These are phyloP conservation scores for Ogataea degrootiae DNA, from an alignment of 805 yeast species.

Conservation along the genomic window DNA sequence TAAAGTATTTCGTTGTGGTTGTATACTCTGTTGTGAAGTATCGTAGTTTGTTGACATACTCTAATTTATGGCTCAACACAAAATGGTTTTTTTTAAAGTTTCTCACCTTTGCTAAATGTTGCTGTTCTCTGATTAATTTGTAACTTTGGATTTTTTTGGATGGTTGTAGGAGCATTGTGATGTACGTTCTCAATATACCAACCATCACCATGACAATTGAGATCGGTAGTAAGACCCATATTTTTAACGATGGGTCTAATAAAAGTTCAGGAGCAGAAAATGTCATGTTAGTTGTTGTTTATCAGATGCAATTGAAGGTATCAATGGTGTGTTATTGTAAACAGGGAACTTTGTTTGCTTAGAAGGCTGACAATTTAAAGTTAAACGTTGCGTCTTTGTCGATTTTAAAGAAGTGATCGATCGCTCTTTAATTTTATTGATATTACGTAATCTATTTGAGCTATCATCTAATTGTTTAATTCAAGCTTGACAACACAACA, in stretches of 20 bases:
- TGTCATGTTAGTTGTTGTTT: neutral
- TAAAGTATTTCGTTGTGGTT: constrained; percentile 44
- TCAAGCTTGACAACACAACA: too few relatives aligned
- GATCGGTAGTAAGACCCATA: constrained; percentile 91
- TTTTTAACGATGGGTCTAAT: constrained; percentile 75
- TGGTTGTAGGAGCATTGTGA: constrained; percentile 57
- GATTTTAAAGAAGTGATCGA: too few relatives aligned
- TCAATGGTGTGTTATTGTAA: too few relatives aligned
- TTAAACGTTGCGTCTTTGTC: too few relatives aligned
- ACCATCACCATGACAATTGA: constrained; percentile 85
- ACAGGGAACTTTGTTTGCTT: too few relatives aligned
- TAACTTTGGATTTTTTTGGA: constrained; percentile 49
- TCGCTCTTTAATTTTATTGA: too few relatives aligned
- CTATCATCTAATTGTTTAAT: too few relatives aligned
- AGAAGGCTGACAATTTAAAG: too few relatives aligned
- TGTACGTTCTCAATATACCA: constrained; percentile 70
- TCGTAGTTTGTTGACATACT: constrained; percentile 52
- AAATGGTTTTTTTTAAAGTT: constrained; percentile 51
- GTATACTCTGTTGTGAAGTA: constrained; percentile 39
- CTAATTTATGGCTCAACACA: constrained; percentile 39
- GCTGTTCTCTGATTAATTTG: constrained; percentile 54
- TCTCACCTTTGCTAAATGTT: constrained; percentile 56
- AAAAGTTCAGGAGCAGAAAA: constrained; percentile 46
- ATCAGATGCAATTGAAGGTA: too few relatives aligned
- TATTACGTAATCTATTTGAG: too few relatives aligned